These are phyloP conservation scores for Wilhelminamyces savonicus DNA, from an alignment of 805 yeast genomes.

Conservation along the genomic window DNA sequence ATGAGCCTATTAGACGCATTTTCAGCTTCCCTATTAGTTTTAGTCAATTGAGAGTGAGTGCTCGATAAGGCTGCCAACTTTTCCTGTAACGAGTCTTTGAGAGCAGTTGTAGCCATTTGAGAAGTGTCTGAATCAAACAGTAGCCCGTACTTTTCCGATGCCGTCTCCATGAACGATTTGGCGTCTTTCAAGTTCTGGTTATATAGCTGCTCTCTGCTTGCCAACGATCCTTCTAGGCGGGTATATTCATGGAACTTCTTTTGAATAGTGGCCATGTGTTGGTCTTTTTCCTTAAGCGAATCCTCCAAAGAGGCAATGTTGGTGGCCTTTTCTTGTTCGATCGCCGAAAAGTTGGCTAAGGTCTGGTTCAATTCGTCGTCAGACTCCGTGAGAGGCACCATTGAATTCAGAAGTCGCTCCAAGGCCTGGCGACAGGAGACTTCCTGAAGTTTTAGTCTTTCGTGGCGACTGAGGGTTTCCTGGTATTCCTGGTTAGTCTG, in stretches of 20 bases:
- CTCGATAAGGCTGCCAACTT: too few relatives aligned
- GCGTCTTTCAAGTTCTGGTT: constrained; percentile 4
- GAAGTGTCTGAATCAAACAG: too few relatives aligned
- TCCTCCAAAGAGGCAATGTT: too few relatives aligned
- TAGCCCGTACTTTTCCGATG: constrained; percentile 3
- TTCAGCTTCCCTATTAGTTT: too few relatives aligned
- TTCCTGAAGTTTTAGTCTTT: constrained; percentile 46
- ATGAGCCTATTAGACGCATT: constrained; percentile 1
- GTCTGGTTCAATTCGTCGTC: constrained; percentile 23
- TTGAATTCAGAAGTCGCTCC: constrained; percentile 40
- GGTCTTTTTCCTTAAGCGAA: too few relatives aligned
- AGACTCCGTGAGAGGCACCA: constrained; percentile 39
- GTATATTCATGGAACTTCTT: background rate
- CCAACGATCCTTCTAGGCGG: constrained; percentile 41
- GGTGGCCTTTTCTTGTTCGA: too few relatives aligned
- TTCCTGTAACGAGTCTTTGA: too few relatives aligned
- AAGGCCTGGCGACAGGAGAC: constrained; percentile 45
- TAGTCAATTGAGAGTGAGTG: too few relatives aligned
- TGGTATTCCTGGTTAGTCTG: constrained; percentile 79
- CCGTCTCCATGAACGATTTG: constrained; percentile 1
- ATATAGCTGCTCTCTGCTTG: constrained; percentile 35
- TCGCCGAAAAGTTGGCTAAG: constrained; percentile 22
- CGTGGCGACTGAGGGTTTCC: constrained; percentile 56
- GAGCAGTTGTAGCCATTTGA: too few relatives aligned
- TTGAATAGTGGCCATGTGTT: constrained; percentile 8